Evolutionary conservation across 2,329 filamentous ascomycete species (phyloP).

Genomic region (Calonectria pauciramosa): DNA sequence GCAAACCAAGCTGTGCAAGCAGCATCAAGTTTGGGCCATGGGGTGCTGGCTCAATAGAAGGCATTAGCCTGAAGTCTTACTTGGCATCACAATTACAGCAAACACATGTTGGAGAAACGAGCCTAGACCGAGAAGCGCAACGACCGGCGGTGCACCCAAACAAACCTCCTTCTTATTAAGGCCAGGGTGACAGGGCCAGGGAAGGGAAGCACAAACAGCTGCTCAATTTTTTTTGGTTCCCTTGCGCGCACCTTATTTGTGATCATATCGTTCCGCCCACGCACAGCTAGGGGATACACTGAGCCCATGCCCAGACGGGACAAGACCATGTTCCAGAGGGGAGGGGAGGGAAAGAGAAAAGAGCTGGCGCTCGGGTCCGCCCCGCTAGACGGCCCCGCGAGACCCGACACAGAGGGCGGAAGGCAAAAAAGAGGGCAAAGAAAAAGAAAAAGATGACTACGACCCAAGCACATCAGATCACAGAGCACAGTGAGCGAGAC

Average conservation of each 20-base stretch:
- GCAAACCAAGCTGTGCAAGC: not conserved
- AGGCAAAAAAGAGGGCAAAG: not conserved
- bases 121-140: constrained; percentile 9
- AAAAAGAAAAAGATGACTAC: not conserved
- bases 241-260: not conserved
- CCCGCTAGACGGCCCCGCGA: not conserved
- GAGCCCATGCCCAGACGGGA: constrained; percentile 14
- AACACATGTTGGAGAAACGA: not conserved
- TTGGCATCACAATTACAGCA: constrained; percentile 11
- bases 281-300: not conserved
- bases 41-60: not conserved
- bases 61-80: constrained; percentile 1
- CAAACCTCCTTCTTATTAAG: constrained; percentile 4
- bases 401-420: constrained; percentile 4
- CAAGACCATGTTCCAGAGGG: constrained; percentile 1
- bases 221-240: not conserved
- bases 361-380: not conserved
- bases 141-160: not conserved
- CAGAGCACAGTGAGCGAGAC: not conserved
- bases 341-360: not conserved
- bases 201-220: not conserved
- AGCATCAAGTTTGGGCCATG: not conserved
- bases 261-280: not conserved
- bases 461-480: not conserved
- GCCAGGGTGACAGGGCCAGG: not conserved